Evolutionary conservation across 371 early-diverging fungal genomes (phyloP).

Genomic region (Rhizopus sp.): DNA sequence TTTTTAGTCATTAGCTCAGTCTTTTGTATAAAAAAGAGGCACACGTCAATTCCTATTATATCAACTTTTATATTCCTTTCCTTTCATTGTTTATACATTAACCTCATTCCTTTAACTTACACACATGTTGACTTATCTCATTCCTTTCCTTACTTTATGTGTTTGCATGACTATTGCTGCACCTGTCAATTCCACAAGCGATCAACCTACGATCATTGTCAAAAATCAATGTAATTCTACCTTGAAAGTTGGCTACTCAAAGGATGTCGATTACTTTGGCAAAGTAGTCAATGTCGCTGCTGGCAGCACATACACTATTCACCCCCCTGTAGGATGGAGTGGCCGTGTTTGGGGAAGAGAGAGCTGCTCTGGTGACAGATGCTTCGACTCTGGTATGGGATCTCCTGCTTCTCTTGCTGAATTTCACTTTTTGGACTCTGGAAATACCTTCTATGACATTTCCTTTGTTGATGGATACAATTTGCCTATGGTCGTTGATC

Average conservation of each 20-base stretch:
- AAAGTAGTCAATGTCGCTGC: conserved; percentile 16
- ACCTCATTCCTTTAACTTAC: conserved; percentile 3
- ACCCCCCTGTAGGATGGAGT: conserved; percentile 30
- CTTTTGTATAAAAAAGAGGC: conserved; percentile 5
- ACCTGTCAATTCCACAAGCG: conserved; percentile 4
- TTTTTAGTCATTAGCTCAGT: neutral
- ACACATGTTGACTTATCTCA: neutral
- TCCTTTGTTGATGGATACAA: conserved; percentile 49
- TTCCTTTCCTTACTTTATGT: conserved; percentile 8
- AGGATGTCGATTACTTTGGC: conserved; percentile 21
- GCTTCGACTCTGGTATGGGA: conserved; percentile 26
- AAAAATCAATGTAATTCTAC: conserved; percentile 13
- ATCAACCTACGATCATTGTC: conserved; percentile 20
- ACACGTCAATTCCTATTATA: neutral
- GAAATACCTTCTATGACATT: conserved; percentile 37
- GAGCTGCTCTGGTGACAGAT: conserved; percentile 19
- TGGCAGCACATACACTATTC: conserved; percentile 18
- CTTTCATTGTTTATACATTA: neutral
- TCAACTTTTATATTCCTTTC: neutral
- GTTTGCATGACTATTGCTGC: conserved; percentile 11
- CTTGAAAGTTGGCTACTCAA: conserved; percentile 16
- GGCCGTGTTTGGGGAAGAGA: conserved; percentile 44
- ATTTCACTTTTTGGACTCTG: conserved; percentile 31
- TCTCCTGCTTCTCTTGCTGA: conserved; percentile 41
- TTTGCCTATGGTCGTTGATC: conserved; percentile 35